These are phyloP conservation scores for Penicillium manginii DNA, from an alignment of 495 filamentous ascomycete genomes.

Conservation along the genomic window DNA sequence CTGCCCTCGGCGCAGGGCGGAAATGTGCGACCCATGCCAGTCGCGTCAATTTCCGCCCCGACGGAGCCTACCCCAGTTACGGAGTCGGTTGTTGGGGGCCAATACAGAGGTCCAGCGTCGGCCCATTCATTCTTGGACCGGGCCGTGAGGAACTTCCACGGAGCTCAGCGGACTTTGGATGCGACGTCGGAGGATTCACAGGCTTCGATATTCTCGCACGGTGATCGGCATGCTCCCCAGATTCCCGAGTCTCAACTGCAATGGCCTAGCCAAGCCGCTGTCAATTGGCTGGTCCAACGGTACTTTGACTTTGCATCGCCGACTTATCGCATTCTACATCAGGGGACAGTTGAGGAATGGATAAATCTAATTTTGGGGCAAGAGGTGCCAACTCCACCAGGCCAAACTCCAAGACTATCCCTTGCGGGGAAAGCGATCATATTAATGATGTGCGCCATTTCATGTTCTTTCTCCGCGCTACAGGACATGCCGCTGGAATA, in stretches of 20 bases:
- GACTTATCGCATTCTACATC: conserved; percentile 35
- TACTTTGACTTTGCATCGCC: conserved; percentile 41
- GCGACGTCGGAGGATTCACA: conserved; percentile 7
- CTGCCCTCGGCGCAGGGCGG: conserved; percentile 12
- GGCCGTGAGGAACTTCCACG: conserved; percentile 21
- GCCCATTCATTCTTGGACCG: conserved; percentile 33
- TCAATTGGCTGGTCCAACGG: conserved; percentile 24
- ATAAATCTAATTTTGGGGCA: conserved; percentile 18
- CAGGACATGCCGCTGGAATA: conserved; percentile 19
- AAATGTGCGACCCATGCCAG: background rate
- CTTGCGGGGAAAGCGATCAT: conserved; percentile 17
- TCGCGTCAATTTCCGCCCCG: conserved; percentile 2
- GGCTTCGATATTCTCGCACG: conserved; percentile 30
- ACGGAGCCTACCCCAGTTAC: conserved; percentile 8
- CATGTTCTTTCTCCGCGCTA: conserved; percentile 21
- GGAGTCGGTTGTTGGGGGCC: conserved; percentile 17
- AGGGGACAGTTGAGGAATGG: conserved; percentile 25
- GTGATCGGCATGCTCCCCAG: conserved; percentile 25
- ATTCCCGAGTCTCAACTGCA: conserved; percentile 18
- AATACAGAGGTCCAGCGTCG: conserved; percentile 32
- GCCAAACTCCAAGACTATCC: background rate
- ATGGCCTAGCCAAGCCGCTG: conserved; percentile 25
- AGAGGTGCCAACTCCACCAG: background rate
- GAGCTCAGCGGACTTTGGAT: background rate
- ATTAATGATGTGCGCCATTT: conserved; percentile 28